Percentiles rank a stretch among this genome's conserved stretches.
Evolutionary conservation across 495 filamentous ascomycete species (phyloP).

Genomic region (Ascobolus immersus): DNA sequence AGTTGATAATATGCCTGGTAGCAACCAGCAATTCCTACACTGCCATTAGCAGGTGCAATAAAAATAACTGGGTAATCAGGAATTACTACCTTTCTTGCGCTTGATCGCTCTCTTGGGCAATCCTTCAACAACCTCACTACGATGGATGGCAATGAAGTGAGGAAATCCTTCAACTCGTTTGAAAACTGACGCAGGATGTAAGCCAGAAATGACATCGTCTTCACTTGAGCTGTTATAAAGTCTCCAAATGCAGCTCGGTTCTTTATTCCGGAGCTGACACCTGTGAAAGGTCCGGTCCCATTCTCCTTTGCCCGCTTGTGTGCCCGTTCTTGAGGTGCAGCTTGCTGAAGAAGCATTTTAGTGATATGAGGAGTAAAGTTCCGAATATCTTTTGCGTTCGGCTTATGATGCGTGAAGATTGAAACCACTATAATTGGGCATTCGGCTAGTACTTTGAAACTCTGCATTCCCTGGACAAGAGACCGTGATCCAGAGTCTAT

Average conservation of each 20-base stretch:
- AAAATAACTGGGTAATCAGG: background rate
- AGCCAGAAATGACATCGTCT: slow-evolving; percentile 92
- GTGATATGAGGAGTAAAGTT: slow-evolving; percentile 35
- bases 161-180: slow-evolving; percentile 65
- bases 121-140: slow-evolving; percentile 81
- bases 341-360: slow-evolving; percentile 51
- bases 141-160: slow-evolving; percentile 66
- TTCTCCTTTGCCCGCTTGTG: slow-evolving; percentile 55
- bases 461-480: slow-evolving; percentile 78
- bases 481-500: slow-evolving; percentile 46
- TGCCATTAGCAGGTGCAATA: background rate
- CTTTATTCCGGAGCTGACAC: slow-evolving; percentile 80
- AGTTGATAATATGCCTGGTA: slow-evolving; percentile 96
- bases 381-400: slow-evolving; percentile 68
- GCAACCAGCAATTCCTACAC: slow-evolving; percentile 61
- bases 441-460: slow-evolving; percentile 93
- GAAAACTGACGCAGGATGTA: slow-evolving; percentile 78
- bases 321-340: slow-evolving; percentile 76
- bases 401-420: slow-evolving; percentile 67
- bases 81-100: slow-evolving; percentile 39
- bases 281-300: slow-evolving; percentile 52
- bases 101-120: slow-evolving; percentile 79
- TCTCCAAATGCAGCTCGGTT: slow-evolving; percentile 89
- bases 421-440: slow-evolving; percentile 98
- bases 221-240: slow-evolving; percentile 91